Base-by-base conservation (phyloP, 148 eudicot genomes). In the Oxyria digyna region DNA sequence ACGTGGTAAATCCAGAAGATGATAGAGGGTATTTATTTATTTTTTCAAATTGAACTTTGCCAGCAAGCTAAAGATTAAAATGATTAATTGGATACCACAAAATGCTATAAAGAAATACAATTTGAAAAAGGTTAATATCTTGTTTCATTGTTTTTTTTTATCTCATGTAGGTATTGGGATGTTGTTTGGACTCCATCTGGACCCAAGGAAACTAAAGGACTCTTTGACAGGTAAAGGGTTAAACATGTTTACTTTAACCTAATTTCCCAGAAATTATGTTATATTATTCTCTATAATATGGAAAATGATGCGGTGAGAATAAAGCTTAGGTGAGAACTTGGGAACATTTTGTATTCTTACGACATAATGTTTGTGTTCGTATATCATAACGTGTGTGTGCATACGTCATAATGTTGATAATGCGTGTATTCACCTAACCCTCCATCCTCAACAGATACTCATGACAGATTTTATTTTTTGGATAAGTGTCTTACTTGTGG, bases 81-180 rank as follows among this genome's bases (percentile, higher is more conserved):
- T 35, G 6, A 35, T 35, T n/a, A n/a, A n/a, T 46, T 46, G 52
- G 23, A 21, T 46, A 46, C 23, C 52, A 2, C 1, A 49, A 18
- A 52, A 52, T 52, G 31, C 15, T 1, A 23, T 1, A 52, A 8
- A 8, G 13, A 17, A 31, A 21, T 52, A 12, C 23, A 52, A 52
- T 23, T 23, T 38, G 41, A 5, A 1, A 5, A 1, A 11, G 12
- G 31, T 52, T 24, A 10, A 10, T 52, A 21, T 24, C 11, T 49
- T 49, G 8, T 18, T 49, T 49, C 24, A 49, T 8, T 49, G 5
- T 23, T 24, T 55, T 55, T 23, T 24, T 55, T 55, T 26, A 55
- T 27, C 4, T 15, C 13, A 38, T 70, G 20, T 17, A 71, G 98
- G 74, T 94, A 94, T 68, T 94, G 98, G 98, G 95, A 93, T 70